These are phyloP conservation scores for Arthrobotrys conoides DNA, from an alignment of 2,329 filamentous ascomycete genomes.

Conservation along the genomic window DNA sequence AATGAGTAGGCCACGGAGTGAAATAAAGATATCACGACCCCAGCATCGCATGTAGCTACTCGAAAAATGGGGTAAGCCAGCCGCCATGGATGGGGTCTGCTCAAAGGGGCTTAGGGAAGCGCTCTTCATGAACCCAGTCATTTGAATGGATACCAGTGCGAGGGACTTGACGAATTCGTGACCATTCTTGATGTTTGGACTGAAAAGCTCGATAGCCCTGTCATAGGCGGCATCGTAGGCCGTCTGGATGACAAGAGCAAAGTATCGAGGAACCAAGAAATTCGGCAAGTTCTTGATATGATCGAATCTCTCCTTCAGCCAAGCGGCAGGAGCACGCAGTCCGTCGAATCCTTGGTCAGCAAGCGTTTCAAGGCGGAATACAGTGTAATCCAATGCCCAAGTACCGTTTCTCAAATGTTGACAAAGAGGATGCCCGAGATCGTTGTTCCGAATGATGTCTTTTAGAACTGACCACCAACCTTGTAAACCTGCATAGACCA, in stretches of 20 bases:
- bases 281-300: constrained; percentile 86
- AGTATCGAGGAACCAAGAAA: constrained; percentile 93
- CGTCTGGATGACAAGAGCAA: constrained; percentile 87
- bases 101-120: constrained; percentile 91
- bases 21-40: constrained; percentile 98
- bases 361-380: constrained; percentile 81
- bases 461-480: constrained; percentile 97
- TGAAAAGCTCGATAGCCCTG: constrained; percentile 83
- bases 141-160: constrained; percentile 90
- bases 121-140: constrained; percentile 87
- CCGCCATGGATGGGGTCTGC: constrained; percentile 86
- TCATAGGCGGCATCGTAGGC: constrained; percentile 88
- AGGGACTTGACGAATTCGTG: constrained; percentile 91
- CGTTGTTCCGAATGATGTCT: constrained; percentile 86
- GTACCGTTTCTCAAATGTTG: constrained; percentile 91
- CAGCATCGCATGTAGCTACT: constrained; percentile 96
- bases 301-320: constrained; percentile 88
- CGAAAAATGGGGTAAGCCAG: constrained; percentile 93
- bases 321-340: constrained; percentile 77
- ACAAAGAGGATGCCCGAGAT: constrained; percentile 92
- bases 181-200: constrained; percentile 80
- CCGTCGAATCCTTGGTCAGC: constrained; percentile 74
- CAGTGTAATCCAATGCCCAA: constrained; percentile 92
- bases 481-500: constrained; percentile 96
- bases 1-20: constrained; percentile 89